Base-by-base conservation (phyloP, 108 stramenopile species). In the Cyclotella cryptica region DNA sequence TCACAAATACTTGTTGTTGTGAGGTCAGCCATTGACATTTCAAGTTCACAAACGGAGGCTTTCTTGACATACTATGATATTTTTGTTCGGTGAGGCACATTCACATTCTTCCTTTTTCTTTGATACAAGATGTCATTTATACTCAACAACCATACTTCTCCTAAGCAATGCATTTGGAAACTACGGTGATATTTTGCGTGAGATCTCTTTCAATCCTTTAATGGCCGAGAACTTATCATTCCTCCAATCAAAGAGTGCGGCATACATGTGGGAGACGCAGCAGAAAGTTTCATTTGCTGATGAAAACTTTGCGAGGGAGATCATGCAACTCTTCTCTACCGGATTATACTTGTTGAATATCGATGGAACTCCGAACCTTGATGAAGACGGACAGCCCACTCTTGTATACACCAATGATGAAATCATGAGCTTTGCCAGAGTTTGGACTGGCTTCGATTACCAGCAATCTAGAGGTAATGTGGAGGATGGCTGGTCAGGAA, bases 151-250 rank as follows among this genome's bases (percentile, higher is more conserved):
- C 18, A 35, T 1, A 9, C 35, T 62, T 15, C 61, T 62, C 17
- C 39, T 12, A 11, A 62, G 64, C 41, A 82, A 92, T 74, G 92
- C 91, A 9, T 95, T 95, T 76, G 92, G 92, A 47, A 93, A 89
- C 71, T 92, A 89, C 59, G 60, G 78, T 28, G 89, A 95, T 61
- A 69, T 92, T 12, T 69, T 95, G 15, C 80, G 81, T 11, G 94
- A 95, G 59, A 88, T 95, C 44, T 58, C 88, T 17, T 89, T 78
- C 68, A 79, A 66, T 53, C 88, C 94, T 42, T 27, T 87, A 22
- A 92, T 95, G 94, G 94, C 74, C 45, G 76, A 79, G 30, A 90
- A 88, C 77, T 71, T 95, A 21, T 75, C 87, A 18, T 92, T 80
- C 65, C 40, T 81, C n/a, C 70, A 61, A n/a, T 73, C 77, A 21